Base-by-base conservation (phyloP, 495 filamentous ascomycete genomes). In the Penicillium roqueforti region DNA sequence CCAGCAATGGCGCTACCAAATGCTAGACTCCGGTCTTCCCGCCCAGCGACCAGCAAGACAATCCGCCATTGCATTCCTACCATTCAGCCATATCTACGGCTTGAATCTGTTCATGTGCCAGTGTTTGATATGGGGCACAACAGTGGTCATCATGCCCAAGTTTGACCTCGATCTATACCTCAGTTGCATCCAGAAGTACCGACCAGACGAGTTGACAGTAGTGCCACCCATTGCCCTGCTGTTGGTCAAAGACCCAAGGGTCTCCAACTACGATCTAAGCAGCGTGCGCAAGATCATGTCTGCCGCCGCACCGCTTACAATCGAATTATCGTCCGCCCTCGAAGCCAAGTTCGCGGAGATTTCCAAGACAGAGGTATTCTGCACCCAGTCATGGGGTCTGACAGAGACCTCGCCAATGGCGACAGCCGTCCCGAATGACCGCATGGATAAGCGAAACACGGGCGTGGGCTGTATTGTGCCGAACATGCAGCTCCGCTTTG, bases 61-160 rank as follows among this genome's bases (percentile, higher is more conserved):
- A 56, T 80, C 72, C 28, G 68, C 89, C 20, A 62, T 95, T 22
- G 88, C 83, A 6, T 83, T 95, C 55, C 68, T 95, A 18, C 91
- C 91, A 1, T 92, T 96, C 68, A 95, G 88, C 64, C 91, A 96
- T 65, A 91, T 95, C 57, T 96, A 92, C 60, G 87, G 85, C 68
- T 46, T 66, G 3, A 63, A 55, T 37, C 23, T 60, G 4, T 66
- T 53, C 25, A 54, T 66, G 44, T 66, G 62, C 20, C 60, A 63
- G 16, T 56, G 57, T 20, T 16, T 63, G 10, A n/a, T 55, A 7
- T 58, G 56, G 54, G 62, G 62, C 1, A 63, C 60, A 1, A 52
- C 60, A 1, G 68, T 81, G 0, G 68, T 91, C 0, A 80, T 95
- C 11, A 83, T 95, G 78, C 70, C 85, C 16, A 84, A 83, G 38